These are phyloP conservation scores for Lactarius vividus DNA, from an alignment of 768 basidiomycete genomes.

Conservation along the genomic window DNA sequence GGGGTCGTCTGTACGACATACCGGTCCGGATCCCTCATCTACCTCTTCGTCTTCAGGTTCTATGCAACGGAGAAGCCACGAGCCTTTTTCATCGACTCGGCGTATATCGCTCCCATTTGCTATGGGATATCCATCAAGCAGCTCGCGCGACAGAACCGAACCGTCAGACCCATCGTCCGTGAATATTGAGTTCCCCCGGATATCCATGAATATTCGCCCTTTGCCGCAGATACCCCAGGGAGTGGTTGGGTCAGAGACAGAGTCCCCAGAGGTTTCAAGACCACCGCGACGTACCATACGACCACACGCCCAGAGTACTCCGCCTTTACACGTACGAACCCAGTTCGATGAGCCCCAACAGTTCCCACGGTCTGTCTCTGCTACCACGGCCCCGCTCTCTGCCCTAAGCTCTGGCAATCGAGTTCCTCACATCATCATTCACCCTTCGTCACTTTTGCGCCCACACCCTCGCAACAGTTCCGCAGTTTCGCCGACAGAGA, in stretches of 20 bases:
- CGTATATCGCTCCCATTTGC: constrained; percentile 27
- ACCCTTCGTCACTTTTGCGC: constrained; percentile 28
- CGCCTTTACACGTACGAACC: constrained; percentile 20
- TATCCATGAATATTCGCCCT: constrained; percentile 17
- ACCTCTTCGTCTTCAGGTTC: constrained; percentile 23
- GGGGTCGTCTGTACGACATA: constrained; percentile 9
- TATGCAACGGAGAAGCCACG: constrained; percentile 10
- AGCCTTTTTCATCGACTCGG: constrained; percentile 8
- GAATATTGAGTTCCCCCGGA: constrained; percentile 18
- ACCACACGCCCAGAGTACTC: constrained; percentile 8
- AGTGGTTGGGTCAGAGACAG: neutral
- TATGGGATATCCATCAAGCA: constrained; percentile 11
- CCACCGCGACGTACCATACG: constrained; percentile 1
- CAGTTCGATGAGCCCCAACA: constrained; percentile 10
- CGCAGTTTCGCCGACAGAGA: constrained; percentile 36
- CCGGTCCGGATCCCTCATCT: neutral
- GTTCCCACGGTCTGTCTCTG: constrained; percentile 20
- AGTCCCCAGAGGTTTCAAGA: neutral
- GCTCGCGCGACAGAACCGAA: constrained; percentile 2
- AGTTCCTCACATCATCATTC: constrained; percentile 20
- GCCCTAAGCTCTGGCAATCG: neutral
- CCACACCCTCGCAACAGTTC: constrained; percentile 22
- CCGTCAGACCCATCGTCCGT: neutral
- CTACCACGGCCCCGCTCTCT: constrained; percentile 10
- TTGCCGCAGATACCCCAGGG: constrained; percentile 20